Conservation (phyloP, 139 green algal genomes). For the Chlamydomonas sphaeroides region DNA sequence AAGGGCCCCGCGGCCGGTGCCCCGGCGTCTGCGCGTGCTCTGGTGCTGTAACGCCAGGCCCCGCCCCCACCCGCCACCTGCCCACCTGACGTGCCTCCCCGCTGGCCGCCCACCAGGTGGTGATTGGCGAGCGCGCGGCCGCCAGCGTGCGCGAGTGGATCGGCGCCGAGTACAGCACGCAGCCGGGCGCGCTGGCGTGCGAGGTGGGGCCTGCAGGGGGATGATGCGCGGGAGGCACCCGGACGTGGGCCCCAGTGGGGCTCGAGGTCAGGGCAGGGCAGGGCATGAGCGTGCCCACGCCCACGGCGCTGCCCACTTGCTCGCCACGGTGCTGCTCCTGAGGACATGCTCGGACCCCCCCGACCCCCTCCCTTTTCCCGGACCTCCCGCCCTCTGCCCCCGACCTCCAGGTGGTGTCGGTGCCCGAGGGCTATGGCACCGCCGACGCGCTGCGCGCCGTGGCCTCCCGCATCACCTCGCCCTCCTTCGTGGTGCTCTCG, state of each 20-base stretch:
- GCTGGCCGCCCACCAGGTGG: slow-evolving; percentile 50
- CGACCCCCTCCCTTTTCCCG: neutral
- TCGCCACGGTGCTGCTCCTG: no score
- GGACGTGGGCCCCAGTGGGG: no score
- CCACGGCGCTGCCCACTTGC: no score
- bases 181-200: slow-evolving; percentile 46
- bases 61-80: no score
- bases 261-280: no score
- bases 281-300: no score
- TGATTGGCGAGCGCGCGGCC: slow-evolving; percentile 61
- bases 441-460: slow-evolving; percentile 72
- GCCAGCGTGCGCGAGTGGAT: slow-evolving; percentile 65
- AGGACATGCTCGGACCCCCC: neutral
- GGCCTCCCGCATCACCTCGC: slow-evolving; percentile 37
- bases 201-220: slow-evolving; percentile 53
- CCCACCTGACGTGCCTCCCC: no score
- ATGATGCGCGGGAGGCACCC: no score
- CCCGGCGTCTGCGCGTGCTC: no score
- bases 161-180: slow-evolving; percentile 44
- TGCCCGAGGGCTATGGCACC: slow-evolving; percentile 73
- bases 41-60: no score
- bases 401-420: slow-evolving; percentile 65
- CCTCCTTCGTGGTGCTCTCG: slow-evolving; percentile 70
- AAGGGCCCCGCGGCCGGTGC: no score
- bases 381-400: neutral